A percentile compares a stretch with the other conserved stretches of the same genome.
phyloP scores from a whole-genome alignment of 2,329 filamentous ascomycete species.

The Trichoderma koningii region DNA sequence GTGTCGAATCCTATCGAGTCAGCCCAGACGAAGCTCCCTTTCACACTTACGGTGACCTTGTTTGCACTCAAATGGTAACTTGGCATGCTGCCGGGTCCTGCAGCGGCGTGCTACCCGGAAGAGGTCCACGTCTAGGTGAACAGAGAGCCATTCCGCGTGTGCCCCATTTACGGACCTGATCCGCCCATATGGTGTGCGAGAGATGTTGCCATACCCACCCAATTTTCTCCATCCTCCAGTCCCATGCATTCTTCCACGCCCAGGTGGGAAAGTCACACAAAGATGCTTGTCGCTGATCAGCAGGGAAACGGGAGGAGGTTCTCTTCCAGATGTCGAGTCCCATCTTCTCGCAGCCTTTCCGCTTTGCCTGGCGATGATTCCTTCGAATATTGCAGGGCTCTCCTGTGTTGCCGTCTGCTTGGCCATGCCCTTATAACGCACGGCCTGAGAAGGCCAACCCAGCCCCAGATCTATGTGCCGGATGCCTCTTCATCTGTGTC shows the following conservation, averaged over 20 bases:
- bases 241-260: neutral
- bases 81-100: neutral
- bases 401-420: neutral
- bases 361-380: neutral
- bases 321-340: neutral
- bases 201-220: neutral
- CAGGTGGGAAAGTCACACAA: neutral
- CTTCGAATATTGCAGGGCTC: constrained; percentile 2
- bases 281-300: neutral
- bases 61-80: neutral
- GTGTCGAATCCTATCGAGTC: neutral
- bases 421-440: constrained; percentile 3
- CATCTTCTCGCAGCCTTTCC: constrained; percentile 2
- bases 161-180: neutral
- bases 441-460: constrained; percentile 8
- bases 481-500: neutral
- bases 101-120: neutral
- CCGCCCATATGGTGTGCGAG: neutral
- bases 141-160: neutral
- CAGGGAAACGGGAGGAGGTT: neutral
- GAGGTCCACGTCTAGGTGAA: neutral
- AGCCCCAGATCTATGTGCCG: constrained; percentile 4
- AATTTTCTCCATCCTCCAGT: neutral
- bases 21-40: neutral
- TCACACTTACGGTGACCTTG: neutral